These are phyloP conservation scores for Penicillium fimorum DNA, from an alignment of 495 filamentous ascomycete genomes.

Conservation along the genomic window DNA sequence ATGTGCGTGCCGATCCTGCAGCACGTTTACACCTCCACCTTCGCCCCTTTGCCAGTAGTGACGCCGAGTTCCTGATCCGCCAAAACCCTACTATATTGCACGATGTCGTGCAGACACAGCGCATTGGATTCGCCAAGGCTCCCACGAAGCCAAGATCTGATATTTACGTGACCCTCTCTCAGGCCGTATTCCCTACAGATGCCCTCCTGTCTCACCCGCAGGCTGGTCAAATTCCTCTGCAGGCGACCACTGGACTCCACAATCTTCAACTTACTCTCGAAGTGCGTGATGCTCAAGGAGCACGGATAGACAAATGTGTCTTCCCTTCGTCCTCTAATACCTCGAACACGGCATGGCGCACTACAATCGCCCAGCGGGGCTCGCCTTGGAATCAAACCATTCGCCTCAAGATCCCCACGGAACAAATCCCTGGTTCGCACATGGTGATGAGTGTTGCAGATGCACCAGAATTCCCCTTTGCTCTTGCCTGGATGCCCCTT, in stretches of 20 bases:
- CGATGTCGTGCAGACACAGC: slow-evolving; percentile 71
- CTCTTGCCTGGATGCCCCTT: slow-evolving; percentile 86
- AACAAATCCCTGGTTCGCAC: slow-evolving; percentile 81
- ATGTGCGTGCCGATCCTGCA: slow-evolving; percentile 65
- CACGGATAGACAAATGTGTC: slow-evolving; percentile 82
- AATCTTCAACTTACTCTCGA: slow-evolving; percentile 90
- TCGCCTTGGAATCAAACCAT: slow-evolving; percentile 86
- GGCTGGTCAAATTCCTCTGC: slow-evolving; percentile 69
- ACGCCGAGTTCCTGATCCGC: slow-evolving; percentile 76
- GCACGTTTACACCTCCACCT: slow-evolving; percentile 75
- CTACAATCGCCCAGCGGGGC: slow-evolving; percentile 72
- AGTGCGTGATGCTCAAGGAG: slow-evolving; percentile 72
- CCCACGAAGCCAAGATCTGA: slow-evolving; percentile 85
- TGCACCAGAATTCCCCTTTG: slow-evolving; percentile 80
- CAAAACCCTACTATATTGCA: slow-evolving; percentile 87
- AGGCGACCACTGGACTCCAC: slow-evolving; percentile 55
- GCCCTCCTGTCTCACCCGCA: slow-evolving; percentile 78
- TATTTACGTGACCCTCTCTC: slow-evolving; percentile 84
- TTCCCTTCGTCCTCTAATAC: slow-evolving; percentile 77
- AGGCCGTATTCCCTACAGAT: slow-evolving; percentile 70
- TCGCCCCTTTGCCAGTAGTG: slow-evolving; percentile 68
- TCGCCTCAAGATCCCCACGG: slow-evolving; percentile 71
- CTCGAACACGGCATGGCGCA: slow-evolving; percentile 79
- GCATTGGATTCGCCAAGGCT: slow-evolving; percentile 93
- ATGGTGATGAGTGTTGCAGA: slow-evolving; percentile 86